phyloP scores from a whole-genome alignment of 306 rosid species.

The Cucurbita pepo region DNA sequence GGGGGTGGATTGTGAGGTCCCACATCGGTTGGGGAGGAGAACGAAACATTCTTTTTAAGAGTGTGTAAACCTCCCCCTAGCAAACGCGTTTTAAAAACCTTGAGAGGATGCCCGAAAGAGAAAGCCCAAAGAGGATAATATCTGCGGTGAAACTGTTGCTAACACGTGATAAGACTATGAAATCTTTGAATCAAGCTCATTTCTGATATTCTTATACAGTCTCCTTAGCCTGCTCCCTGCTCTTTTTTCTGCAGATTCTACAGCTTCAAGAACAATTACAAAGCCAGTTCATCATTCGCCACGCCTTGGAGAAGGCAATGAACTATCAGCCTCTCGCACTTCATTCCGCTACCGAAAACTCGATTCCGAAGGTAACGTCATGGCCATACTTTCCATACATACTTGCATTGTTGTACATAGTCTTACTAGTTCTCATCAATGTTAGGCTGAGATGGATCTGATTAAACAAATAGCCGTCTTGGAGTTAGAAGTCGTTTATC shows the following conservation, averaged over 20 bases:
- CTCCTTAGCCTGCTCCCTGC: slow-evolving; percentile 10
- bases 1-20: too few relatives aligned
- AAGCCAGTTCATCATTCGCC: slow-evolving; percentile 46
- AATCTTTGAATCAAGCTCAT: background rate
- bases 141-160: background rate
- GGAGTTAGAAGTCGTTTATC: slow-evolving; percentile 56
- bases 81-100: too few relatives aligned
- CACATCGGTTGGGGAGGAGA: too few relatives aligned
- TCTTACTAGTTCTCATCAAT: slow-evolving; percentile 8
- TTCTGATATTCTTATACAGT: background rate
- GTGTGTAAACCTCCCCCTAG: too few relatives aligned
- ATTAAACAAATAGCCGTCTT: slow-evolving; percentile 65
- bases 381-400: background rate
- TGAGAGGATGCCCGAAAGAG: too few relatives aligned
- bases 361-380: slow-evolving; percentile 52
- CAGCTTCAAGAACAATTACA: slow-evolving; percentile 60
- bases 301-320: slow-evolving; percentile 51
- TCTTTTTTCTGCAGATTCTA: slow-evolving; percentile 32
- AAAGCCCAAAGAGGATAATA: too few relatives aligned
- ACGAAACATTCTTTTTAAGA: too few relatives aligned
- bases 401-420: background rate
- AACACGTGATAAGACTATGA: background rate
- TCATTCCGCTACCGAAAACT: slow-evolving; percentile 24
- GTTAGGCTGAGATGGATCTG: slow-evolving; percentile 58
- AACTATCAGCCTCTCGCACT: slow-evolving; percentile 38